Conservation (phyloP, 768 basidiomycete species). For the Exsudoporus frostii region DNA sequence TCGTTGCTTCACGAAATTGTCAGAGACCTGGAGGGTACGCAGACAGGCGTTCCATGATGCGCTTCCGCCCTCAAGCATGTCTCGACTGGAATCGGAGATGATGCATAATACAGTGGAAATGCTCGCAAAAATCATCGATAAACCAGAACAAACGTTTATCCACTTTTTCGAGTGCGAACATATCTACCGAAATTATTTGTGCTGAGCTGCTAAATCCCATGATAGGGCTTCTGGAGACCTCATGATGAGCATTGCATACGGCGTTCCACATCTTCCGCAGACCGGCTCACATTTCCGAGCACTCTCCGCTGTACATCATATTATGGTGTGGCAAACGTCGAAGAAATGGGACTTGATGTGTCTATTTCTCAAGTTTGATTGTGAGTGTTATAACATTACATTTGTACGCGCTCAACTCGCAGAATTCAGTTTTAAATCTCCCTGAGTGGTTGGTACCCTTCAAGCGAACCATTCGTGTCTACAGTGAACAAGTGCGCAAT, state of each 20-base stretch:
- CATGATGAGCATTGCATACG: conserved; percentile 5
- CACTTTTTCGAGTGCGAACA: conserved; percentile 1
- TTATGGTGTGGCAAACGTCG: conserved; percentile 3
- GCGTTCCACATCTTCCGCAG: conserved; percentile 1
- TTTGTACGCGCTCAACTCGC: background rate
- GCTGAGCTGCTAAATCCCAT: background rate
- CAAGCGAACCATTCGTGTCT: background rate
- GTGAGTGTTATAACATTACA: background rate
- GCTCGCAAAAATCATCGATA: conserved; percentile 3
- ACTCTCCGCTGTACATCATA: background rate
- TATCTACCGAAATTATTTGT: no score
- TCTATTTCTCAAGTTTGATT: background rate
- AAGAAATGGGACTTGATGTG: conserved; percentile 6
- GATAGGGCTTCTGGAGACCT: conserved; percentile 3
- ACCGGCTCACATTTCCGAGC: background rate
- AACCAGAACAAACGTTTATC: background rate
- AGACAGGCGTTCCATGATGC: conserved; percentile 6
- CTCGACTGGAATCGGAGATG: conserved; percentile 1
- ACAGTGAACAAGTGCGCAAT: background rate
- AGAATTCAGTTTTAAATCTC: background rate
- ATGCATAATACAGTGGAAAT: conserved; percentile 3
- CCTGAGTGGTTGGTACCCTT: conserved; percentile 2
- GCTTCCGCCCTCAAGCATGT: background rate
- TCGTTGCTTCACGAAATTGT: background rate
- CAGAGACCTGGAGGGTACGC: conserved; percentile 1